Conservation (phyloP, 352 stramenopile genomes). For the Blastocystis sp. region DNA sequence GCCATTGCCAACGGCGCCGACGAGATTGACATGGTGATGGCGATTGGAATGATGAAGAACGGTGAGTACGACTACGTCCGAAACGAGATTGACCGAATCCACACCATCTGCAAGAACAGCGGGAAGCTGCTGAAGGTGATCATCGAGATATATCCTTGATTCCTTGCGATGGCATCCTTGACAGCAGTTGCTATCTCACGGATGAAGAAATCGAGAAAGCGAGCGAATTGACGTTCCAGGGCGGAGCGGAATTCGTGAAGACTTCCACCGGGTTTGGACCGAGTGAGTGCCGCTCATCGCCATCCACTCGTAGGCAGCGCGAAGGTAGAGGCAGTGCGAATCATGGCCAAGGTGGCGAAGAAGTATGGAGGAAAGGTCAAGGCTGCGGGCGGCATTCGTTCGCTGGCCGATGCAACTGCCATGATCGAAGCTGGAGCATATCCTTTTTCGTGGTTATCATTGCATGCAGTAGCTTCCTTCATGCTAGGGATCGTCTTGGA, state of each 20-base stretch:
- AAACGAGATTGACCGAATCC: slow-evolving; percentile 77
- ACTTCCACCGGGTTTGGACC: slow-evolving; percentile 82
- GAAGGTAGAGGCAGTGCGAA: slow-evolving; percentile 78
- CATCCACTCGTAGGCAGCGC: slow-evolving; percentile 72
- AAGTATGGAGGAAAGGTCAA: slow-evolving; percentile 78
- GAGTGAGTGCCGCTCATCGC: slow-evolving; percentile 56
- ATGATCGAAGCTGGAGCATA: slow-evolving; percentile 78
- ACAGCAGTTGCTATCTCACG: slow-evolving; percentile 72
- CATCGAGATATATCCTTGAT: slow-evolving; percentile 74
- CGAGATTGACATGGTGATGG: slow-evolving; percentile 84
- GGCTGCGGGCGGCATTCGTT: slow-evolving; percentile 79
- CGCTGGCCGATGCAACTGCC: slow-evolving; percentile 75
- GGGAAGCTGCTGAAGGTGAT: slow-evolving; percentile 79
- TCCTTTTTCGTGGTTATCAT: not conserved
- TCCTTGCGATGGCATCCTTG: not conserved
- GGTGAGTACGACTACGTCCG: slow-evolving; percentile 79
- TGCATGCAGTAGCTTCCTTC: not conserved
- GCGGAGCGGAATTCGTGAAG: slow-evolving; percentile 82
- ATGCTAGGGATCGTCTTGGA: slow-evolving; percentile 35
- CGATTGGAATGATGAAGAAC: slow-evolving; percentile 76
- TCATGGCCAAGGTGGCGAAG: slow-evolving; percentile 77
- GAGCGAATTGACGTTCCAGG: slow-evolving; percentile 76
- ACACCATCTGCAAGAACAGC: slow-evolving; percentile 76
- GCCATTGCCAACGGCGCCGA: slow-evolving; percentile 78
- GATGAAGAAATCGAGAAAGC: slow-evolving; percentile 77